These are phyloP conservation scores for Microthyrium microscopicum DNA, from an alignment of 2,329 filamentous ascomycete species.

Conservation along the genomic window DNA sequence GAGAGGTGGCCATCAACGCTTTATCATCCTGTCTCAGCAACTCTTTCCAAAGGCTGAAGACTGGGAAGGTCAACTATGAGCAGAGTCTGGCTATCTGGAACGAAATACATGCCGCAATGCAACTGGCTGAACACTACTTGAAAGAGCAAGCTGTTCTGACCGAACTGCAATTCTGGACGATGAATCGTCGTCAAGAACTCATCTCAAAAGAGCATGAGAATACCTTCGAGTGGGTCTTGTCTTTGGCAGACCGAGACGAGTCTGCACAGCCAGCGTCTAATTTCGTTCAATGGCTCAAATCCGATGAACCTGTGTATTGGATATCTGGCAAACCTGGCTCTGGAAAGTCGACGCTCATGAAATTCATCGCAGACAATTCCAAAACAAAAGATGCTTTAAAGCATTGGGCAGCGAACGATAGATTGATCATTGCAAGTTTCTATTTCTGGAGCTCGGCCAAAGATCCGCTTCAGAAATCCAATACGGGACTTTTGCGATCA, in stretches of 20 bases:
- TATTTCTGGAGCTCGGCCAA: slow-evolving; percentile 1
- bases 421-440: neutral
- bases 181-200: neutral
- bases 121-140: neutral
- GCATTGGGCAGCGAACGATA: neutral
- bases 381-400: neutral
- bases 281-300: slow-evolving; percentile 4
- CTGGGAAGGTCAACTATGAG: neutral
- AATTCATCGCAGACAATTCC: slow-evolving; percentile 2
- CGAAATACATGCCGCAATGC: neutral
- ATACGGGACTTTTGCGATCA: neutral
- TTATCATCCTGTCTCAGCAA: neutral
- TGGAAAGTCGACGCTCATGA: slow-evolving; percentile 11
- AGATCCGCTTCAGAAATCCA: neutral
- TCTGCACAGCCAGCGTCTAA: neutral
- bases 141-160: neutral
- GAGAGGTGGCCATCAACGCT: neutral
- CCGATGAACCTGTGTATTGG: slow-evolving; percentile 6
- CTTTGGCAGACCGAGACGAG: neutral
- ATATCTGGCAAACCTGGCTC: slow-evolving; percentile 9
- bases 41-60: neutral
- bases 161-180: neutral
- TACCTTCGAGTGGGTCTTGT: slow-evolving; percentile 1
- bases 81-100: neutral
- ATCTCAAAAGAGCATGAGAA: slow-evolving; percentile 2